Evolutionary conservation across 1,139 yeast genomes (phyloP), one percentile per base, ranked within the genome.

Genomic region (Taphrina sp.): DNA sequence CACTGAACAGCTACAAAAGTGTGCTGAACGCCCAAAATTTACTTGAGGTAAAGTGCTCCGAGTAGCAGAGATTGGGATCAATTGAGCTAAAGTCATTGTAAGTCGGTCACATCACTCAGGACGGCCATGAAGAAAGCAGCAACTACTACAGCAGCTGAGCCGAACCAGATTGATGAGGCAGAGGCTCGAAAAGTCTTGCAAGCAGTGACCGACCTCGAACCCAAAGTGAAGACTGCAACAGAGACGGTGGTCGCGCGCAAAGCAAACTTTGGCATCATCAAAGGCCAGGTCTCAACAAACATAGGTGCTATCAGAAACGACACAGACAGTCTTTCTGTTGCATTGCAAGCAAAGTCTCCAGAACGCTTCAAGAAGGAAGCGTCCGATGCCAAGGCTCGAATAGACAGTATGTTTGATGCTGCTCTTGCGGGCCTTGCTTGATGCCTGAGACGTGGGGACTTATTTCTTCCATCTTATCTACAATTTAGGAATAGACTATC

Each of bases 151-250:
- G 28, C 36, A 31, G 19, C 26, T 12, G 53, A 47, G 17, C 53
- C 53, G n/a, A 26, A 43, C 5, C 53, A 43, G 7, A 38, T 47
- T 19, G 34, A 28, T 17, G 53, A 47, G 24, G 53, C 43, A 8
- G 53, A 36, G 4, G 53, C 53, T 8, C 26, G 44, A 17, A 26
- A 37, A 14, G 33, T 47, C 16, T 38, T 47, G 3, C 36, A 29
- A 12, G 53, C 44, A n/a, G 35, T 47, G 31, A 37, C 19, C 8
- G 42, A 36, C 20, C 26, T 47, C 29, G 42, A 47, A n/a, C 53
- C 53, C 8, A 20, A 20, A 20, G 29, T 47, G 44, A 47, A 47
- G 53, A 36, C 22, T 26, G 31, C 42, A 8, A 47, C 53, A 3
- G 36, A 24, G 5, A 28, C 36, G 12, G 53, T 47, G 10, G 20